phyloP scores from a whole-genome alignment of 2,329 filamentous ascomycete species.

The Ambrosiella xylebori region DNA sequence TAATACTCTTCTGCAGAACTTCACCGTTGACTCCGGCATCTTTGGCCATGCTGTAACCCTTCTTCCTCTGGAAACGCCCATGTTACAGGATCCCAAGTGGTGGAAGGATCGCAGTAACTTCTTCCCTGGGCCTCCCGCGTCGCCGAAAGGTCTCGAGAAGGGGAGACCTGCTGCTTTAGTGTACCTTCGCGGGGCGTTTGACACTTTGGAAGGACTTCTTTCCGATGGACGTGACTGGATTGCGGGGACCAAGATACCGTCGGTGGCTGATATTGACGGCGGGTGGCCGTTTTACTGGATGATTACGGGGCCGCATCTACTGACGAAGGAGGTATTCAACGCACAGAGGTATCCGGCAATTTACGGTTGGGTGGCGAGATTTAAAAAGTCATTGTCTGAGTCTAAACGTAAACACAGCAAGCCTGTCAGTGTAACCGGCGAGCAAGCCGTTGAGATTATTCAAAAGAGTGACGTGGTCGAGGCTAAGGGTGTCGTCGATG shows the following conservation, averaged over 20 bases:
- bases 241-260: slow-evolving; percentile 32
- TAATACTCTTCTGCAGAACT: slow-evolving; percentile 34
- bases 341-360: slow-evolving; percentile 37
- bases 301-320: slow-evolving; percentile 32
- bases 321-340: slow-evolving; percentile 36
- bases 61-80: slow-evolving; percentile 37
- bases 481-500: slow-evolving; percentile 24
- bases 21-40: slow-evolving; percentile 38
- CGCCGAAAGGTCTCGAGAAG: slow-evolving; percentile 16
- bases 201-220: slow-evolving; percentile 45
- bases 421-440: slow-evolving; percentile 30
- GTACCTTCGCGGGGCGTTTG: slow-evolving; percentile 36
- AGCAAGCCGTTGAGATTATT: slow-evolving; percentile 34
- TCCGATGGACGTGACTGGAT: slow-evolving; percentile 52
- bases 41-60: slow-evolving; percentile 36
- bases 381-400: slow-evolving; percentile 29
- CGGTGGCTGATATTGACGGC: slow-evolving; percentile 50
- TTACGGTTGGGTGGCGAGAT: slow-evolving; percentile 48
- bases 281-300: slow-evolving; percentile 55
- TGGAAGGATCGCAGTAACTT: slow-evolving; percentile 35
- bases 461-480: slow-evolving; percentile 29
- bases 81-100: slow-evolving; percentile 41
- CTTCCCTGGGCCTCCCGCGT: slow-evolving; percentile 16
- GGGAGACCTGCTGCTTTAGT: slow-evolving; percentile 36
- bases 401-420: slow-evolving; percentile 23